A percentile compares a stretch with the other conserved stretches of the same genome.
These are phyloP conservation scores for Exophiala calicioides DNA, from an alignment of 2,329 filamentous ascomycete species.

Conservation along the genomic window DNA sequence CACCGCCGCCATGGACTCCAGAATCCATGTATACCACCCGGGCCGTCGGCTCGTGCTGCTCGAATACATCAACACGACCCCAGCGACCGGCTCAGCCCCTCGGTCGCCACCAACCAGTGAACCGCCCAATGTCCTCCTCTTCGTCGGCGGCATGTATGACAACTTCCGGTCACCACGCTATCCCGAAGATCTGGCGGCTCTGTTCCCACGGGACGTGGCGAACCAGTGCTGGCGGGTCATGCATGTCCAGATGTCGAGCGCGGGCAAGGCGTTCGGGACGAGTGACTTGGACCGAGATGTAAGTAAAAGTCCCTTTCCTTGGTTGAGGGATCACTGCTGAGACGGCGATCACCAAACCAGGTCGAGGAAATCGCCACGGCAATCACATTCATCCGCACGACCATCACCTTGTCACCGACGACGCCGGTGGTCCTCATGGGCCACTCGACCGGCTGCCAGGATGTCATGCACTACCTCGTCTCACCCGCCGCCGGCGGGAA, in stretches of 20 bases:
- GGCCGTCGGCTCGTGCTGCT: slow-evolving; percentile 23
- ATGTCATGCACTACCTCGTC: slow-evolving; percentile 64
- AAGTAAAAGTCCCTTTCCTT: slow-evolving; percentile 14
- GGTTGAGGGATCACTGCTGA: too few relatives aligned
- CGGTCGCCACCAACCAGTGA: slow-evolving; percentile 1
- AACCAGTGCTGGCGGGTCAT: slow-evolving; percentile 54
- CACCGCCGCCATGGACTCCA: slow-evolving; percentile 18
- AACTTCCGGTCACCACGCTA: slow-evolving; percentile 58
- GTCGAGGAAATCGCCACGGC: slow-evolving; percentile 46
- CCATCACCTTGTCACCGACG: slow-evolving; percentile 38
- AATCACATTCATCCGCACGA: slow-evolving; percentile 22
- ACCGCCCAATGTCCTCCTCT: slow-evolving; percentile 50
- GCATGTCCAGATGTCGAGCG: slow-evolving; percentile 53
- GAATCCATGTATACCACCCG: slow-evolving; percentile 25
- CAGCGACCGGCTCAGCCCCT: neutral
- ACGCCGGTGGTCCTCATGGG: slow-evolving; percentile 67
- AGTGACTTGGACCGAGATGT: slow-evolving; percentile 54
- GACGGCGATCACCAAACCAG: too few relatives aligned
- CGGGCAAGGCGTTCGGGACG: slow-evolving; percentile 58
- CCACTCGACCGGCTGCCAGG: slow-evolving; percentile 69
- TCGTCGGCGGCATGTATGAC: slow-evolving; percentile 61
- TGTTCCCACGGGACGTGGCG: slow-evolving; percentile 38
- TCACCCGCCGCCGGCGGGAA: slow-evolving; percentile 35
- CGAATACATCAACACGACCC: slow-evolving; percentile 20
- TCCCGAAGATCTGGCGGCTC: slow-evolving; percentile 49